Conservation (phyloP, 371 early-diverging fungal genomes). For the Actinomortierella ambigua region DNA sequence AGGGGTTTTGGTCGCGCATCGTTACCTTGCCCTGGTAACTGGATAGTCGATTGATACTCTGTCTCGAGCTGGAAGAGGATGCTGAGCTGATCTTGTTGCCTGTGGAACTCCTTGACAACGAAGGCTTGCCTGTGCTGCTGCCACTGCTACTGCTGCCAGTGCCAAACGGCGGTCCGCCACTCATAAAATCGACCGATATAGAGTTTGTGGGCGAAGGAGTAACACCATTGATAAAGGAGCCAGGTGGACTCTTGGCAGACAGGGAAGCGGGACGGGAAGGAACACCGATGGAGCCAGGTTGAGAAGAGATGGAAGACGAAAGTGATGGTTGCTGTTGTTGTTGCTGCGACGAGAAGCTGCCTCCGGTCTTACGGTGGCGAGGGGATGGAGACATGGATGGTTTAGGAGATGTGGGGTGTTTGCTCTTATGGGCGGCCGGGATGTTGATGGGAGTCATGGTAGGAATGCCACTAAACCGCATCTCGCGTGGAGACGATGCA, state of each 20-base stretch:
- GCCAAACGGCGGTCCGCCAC: constrained; percentile 13
- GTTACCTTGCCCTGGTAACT: constrained; percentile 41
- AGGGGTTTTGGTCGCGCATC: no score
- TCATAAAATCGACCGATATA: constrained; percentile 35
- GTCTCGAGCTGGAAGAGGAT: constrained; percentile 24
- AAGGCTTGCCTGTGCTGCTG: constrained; percentile 10
- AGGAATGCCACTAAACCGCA: constrained; percentile 41
- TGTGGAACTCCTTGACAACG: constrained; percentile 39
- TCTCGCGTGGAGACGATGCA: constrained; percentile 43
- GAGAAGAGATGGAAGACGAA: no score
- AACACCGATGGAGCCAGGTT: no score
- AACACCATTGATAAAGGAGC: constrained; percentile 23
- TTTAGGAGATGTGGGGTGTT: no score
- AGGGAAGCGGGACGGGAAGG: constrained; percentile 5
- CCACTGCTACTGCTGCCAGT: constrained; percentile 7
- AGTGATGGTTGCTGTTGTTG: constrained; percentile 3
- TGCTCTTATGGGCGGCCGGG: constrained; percentile 13
- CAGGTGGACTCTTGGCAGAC: constrained; percentile 21
- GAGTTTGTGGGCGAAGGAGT: constrained; percentile 39
- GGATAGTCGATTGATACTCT: constrained; percentile 23
- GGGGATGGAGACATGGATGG: no score
- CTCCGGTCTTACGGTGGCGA: no score
- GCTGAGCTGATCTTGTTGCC: constrained; percentile 34
- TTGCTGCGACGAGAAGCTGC: constrained; percentile 14
- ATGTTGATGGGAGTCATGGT: constrained; percentile 44